phyloP scores from a whole-genome alignment of 768 basidiomycete genomes.

The Mycena epipterygia region DNA sequence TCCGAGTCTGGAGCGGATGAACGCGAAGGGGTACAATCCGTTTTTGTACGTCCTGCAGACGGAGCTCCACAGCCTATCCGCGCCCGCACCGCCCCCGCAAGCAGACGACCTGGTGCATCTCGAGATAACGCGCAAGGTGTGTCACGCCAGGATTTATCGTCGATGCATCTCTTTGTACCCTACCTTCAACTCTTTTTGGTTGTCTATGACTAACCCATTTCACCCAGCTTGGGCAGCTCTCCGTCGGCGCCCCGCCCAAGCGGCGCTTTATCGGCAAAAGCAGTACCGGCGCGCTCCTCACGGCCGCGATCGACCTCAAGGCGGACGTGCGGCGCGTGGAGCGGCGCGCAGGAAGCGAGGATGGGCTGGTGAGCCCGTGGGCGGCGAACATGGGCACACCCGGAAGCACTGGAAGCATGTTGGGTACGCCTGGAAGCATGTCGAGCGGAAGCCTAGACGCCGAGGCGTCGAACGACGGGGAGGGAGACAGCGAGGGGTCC shows the following conservation, averaged over 20 bases:
- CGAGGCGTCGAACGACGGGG: not conserved
- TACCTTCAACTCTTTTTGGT: too few relatives aligned
- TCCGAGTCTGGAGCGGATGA: not conserved
- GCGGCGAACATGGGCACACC: too few relatives aligned
- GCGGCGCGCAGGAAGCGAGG: not conserved
- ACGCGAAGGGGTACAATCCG: not conserved
- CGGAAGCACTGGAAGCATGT: too few relatives aligned
- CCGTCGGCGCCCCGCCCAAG: not conserved
- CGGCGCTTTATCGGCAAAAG: constrained; percentile 13
- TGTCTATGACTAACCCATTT: not conserved
- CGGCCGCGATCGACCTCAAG: constrained; percentile 3
- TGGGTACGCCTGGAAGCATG: too few relatives aligned
- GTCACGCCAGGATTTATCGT: not conserved
- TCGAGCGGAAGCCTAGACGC: too few relatives aligned
- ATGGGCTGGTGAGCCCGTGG: too few relatives aligned
- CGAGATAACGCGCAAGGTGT: constrained; percentile 16
- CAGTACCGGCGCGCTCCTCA: constrained; percentile 1
- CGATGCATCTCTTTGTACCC: not conserved
- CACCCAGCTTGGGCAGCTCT: constrained; percentile 11
- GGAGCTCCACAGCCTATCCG: constrained; percentile 4
- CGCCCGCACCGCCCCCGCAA: constrained; percentile 17
- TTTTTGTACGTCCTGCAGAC: constrained; percentile 13
- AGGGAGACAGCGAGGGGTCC: not conserved
- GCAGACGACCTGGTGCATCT: constrained; percentile 28
- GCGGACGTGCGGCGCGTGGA: constrained; percentile 13